phyloP scores from a whole-genome alignment of 352 stramenopile genomes.

The Phytophthora cactorum region DNA sequence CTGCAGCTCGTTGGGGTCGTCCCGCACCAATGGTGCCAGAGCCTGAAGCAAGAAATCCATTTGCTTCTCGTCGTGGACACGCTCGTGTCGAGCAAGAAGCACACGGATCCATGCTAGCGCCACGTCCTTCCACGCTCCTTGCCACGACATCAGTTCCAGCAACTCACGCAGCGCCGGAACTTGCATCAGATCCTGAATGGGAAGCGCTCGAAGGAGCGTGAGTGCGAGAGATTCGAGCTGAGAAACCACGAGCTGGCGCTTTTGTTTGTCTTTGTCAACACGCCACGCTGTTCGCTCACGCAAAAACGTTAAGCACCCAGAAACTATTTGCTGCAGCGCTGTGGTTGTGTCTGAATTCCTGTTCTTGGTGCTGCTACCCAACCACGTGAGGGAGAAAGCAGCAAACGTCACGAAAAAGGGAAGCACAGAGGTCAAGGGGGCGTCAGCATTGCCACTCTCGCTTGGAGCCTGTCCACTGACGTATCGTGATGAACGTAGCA shows the following conservation, averaged over 20 bases:
- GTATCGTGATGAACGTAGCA: constrained; percentile 30
- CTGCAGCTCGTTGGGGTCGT: constrained; percentile 61
- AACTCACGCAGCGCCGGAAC: constrained; percentile 47
- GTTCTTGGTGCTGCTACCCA: constrained; percentile 10
- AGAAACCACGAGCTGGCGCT: constrained; percentile 28
- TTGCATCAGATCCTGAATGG: constrained; percentile 45
- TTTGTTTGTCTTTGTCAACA: constrained; percentile 37
- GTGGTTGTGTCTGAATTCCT: constrained; percentile 20
- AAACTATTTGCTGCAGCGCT: constrained; percentile 40
- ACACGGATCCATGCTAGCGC: constrained; percentile 56
- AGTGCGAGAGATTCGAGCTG: constrained; percentile 37
- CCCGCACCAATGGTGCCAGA: constrained; percentile 91
- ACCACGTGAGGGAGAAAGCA: constrained; percentile 52
- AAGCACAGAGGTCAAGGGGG: constrained; percentile 37
- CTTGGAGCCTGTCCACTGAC: constrained; percentile 3
- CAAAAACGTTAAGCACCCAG: constrained; percentile 35
- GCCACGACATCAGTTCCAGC: constrained; percentile 56
- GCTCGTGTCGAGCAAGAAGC: constrained; percentile 49
- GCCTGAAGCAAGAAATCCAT: constrained; percentile 73
- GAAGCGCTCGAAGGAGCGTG: constrained; percentile 41
- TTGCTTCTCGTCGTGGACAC: constrained; percentile 40
- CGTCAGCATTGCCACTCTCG: constrained; percentile 12
- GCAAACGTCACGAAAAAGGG: constrained; percentile 62
- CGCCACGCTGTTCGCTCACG: constrained; percentile 34
- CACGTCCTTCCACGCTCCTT: constrained; percentile 58